Evolutionary conservation across 768 basidiomycete species (phyloP), one percentile per base, ranked within the genome.

Genomic region (Cystofilobasidium ferigula): DNA sequence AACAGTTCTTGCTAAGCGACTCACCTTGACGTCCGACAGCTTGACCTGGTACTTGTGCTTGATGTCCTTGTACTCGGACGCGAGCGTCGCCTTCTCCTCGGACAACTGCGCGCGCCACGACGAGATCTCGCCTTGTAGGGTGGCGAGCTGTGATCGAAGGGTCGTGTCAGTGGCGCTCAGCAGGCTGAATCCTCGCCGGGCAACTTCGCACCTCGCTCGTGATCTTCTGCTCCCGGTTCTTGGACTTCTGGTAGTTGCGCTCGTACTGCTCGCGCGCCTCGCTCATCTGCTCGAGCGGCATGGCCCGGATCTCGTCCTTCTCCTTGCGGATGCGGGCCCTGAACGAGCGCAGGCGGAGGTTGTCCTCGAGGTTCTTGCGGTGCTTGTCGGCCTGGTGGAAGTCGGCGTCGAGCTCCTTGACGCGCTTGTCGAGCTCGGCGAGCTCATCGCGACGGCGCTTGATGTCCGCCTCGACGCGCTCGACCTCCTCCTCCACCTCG

Each of bases 1-100:
- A 26, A 60, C 1, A 30, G 26, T 36, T 6, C 16, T 30, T 4
- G 22, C 0, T 22, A 24, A 9, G 28, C 1, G 9, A 64, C 78
- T 45, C 71, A 90, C 93, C 83, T 98, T 98, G 72, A 95, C 92
- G 79, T 86, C 88, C 72, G 98, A 84, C 58, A 98, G 81, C 73
- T 97, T 93, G 62, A 89, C 86, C 14, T 86, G 88, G 73, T 94
- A 95, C 69, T 82, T 82, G 76, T 85, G 87, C 72, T 87, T 84
- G 71, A 91, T 83, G 69, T 91, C 83, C 75, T 88, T 89, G 80
- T 86, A 97, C 68, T 94, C 91, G 70, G 80, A 82, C 45, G 73
- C 69, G 61, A 90, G 75, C 73, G 95, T 91, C 45, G 71, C 78
- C 72, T 89, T 82, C 70, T 83, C 78, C 32, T 80, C 80, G 73